Conservation (phyloP, 148 eudicot genomes). For the Talinum fruticosum region DNA sequence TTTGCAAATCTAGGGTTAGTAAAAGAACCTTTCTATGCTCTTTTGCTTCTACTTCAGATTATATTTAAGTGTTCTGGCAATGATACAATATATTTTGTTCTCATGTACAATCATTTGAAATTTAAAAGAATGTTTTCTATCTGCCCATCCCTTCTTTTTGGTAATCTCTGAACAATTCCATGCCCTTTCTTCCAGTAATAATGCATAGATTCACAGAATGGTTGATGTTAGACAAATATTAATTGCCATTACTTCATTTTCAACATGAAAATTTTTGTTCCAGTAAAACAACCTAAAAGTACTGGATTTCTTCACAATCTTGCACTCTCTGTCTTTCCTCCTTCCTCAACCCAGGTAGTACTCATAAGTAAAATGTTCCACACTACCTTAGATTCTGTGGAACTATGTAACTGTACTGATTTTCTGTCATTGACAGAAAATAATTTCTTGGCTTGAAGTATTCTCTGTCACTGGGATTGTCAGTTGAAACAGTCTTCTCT, state of each 20-base stretch:
- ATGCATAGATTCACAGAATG: neutral
- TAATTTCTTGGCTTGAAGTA: no score
- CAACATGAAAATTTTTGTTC: neutral
- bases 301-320: no score
- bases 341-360: no score
- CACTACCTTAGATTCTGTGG: no score
- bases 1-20: conserved; percentile 84
- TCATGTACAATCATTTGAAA: neutral
- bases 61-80: neutral
- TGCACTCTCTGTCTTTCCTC: no score
- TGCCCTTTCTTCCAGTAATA: neutral
- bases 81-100: neutral
- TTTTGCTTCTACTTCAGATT: neutral
- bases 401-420: no score
- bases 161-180: neutral
- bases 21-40: conserved; percentile 21
- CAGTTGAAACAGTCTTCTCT: no score
- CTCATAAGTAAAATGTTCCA: no score
- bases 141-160: neutral
- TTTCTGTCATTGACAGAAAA: no score
- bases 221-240: neutral
- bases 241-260: neutral
- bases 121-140: neutral
- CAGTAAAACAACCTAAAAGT: no score
- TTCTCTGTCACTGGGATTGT: no score